Evolutionary conservation across 129 eudicot genomes (phyloP), one percentile per base, ranked within the genome.

Genomic region (Centaurea solstitialis): DNA sequence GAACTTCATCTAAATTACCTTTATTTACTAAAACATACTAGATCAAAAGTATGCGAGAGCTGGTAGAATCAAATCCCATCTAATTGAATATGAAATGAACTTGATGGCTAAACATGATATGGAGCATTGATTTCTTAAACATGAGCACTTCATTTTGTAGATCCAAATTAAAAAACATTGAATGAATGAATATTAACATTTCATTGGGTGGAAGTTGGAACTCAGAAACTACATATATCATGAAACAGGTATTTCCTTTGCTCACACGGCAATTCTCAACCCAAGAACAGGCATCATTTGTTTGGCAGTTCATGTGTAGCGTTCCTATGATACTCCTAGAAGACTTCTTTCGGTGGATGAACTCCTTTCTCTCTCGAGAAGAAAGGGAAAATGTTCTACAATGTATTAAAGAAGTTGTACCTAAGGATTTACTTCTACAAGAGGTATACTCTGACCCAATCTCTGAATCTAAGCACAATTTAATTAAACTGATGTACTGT

Each of bases 231-330:
- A 75, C 35, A 68, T 74, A 10, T 38, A 13, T 64, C 75, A 57
- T 76, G 74, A 45, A 82, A 85, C 91, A 96, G 99, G 92, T 96
- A 30, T 96, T 96, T 64, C 99, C 93, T 5, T 84, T 90, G 87
- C 78, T 96, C 81, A 86, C 87, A 41, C 83, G 78, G 79, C 83
- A 89, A 43, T 91, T 93, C 83, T 74, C 98, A 22, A 73, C 80
- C 3, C 47, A 83, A 45, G 97, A 93, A 83, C 99, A 96, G 70
- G 96, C 95, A 57, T 87, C 89, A 23, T 91, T 93, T 43, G 90
- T 93, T 35, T 93, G 99, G 99, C 97, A 93, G 81, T 91, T 86
- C 75, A 84, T 96, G 78, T 96, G 99, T 85, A 89, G 92, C 74
- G 90, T 96, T 70, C 99, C 99, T n/a, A 74, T 91, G 76, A 81